Evolutionary conservation across 108 stramenopile genomes (phyloP), one percentile per base, ranked within the genome.

Genomic region (Aurantiochytrium sp.): DNA sequence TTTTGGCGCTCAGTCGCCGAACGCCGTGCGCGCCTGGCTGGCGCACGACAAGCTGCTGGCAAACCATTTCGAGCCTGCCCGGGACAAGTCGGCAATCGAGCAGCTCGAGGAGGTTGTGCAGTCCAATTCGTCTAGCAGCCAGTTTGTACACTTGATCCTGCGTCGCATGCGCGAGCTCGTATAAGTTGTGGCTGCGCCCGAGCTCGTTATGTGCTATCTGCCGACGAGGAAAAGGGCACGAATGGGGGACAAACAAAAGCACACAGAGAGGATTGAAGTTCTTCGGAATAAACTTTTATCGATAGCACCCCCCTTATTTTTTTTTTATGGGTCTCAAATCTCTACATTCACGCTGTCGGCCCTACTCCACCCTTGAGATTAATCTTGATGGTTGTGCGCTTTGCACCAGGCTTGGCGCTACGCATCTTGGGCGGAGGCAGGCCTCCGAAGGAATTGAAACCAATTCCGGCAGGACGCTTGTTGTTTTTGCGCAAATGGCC

Each of bases 21-120:
- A 23, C 28, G 51, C 76, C 25, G 76, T 83, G 12, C 76, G 6
- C 4, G 51, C 16, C 51, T 69, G 64, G 64, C 64, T 69, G 6
- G 64, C 64, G 64, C 64, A 69, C 18, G 76, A 53, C 45, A 83
- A 83, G 49, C 51, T 83, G 45, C 4, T 83, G n/a, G 76, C 51
- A 12, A 83, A 83, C 76, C 28, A 83, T 23, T 83, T 53, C 51
- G 76, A 83, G 45, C 76, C 76, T 23, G 45, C 76, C 6, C 12
- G 28, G 51, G 76, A 83, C n/a, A 83, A 83, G 51, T 83, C 76
- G 12, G 49, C 76, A 0, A 83, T 83, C 28, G 76, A 83, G 76
- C 76, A 83, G 76, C 76, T 83, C 25, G 76, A 83, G 28, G 76
- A 83, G 45, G 76, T 83, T 12, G 76, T 83, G 49, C 45, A 53